Evolutionary conservation across 75 land plant species (phyloP).

Genomic region (Selaginella tamariscina): DNA sequence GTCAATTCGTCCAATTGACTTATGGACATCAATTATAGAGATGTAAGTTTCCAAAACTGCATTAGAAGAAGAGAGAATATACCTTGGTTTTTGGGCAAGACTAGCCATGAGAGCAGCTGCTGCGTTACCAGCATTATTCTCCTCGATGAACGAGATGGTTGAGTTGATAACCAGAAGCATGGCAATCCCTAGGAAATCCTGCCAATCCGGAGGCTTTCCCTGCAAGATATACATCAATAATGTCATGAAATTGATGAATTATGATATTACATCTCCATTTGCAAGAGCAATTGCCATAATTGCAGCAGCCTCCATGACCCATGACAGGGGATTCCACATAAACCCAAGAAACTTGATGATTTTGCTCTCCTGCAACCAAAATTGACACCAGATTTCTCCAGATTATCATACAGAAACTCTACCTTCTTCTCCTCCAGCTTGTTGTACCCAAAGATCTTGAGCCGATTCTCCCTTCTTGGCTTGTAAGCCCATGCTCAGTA

Average conservation of each 20-base stretch:
- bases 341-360: constrained; percentile 57
- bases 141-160: constrained; percentile 95
- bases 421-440: constrained; percentile 61
- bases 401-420: background rate
- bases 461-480: constrained; percentile 41
- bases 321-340: constrained; percentile 82
- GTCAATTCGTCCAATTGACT: no score
- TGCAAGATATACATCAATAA: constrained; percentile 21
- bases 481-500: constrained; percentile 37
- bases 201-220: constrained; percentile 97
- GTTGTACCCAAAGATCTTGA: constrained; percentile 49
- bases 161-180: constrained; percentile 75
- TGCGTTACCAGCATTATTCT: constrained; percentile 97
- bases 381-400: background rate
- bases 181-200: constrained; percentile 86
- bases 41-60: constrained; percentile 8
- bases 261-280: constrained; percentile 35
- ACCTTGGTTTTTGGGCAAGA: constrained; percentile 95
- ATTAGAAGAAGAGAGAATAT: background rate
- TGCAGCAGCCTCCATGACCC: constrained; percentile 74
- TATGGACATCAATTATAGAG: no score
- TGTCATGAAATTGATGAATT: background rate
- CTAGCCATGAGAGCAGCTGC: constrained; percentile 96
- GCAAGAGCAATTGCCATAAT: constrained; percentile 61
- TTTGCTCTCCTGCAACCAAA: constrained; percentile 47